These are phyloP conservation scores for Aspergillus sp. DNA, from an alignment of 2,329 filamentous ascomycete genomes.

Conservation along the genomic window DNA sequence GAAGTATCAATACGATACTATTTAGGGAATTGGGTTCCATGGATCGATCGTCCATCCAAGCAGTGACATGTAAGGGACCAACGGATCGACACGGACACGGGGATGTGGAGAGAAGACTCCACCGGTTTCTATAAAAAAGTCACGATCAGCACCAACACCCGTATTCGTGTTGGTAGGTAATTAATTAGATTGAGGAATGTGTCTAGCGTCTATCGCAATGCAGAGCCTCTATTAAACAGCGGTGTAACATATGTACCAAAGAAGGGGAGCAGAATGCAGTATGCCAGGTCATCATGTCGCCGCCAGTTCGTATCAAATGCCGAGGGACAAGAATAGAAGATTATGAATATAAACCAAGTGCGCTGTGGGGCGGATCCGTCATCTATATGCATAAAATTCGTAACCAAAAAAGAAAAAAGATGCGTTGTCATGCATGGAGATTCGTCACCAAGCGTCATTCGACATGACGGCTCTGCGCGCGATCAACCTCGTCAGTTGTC, in stretches of 20 bases:
- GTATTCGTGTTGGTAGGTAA: neutral
- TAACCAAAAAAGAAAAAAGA: slow-evolving; percentile 8
- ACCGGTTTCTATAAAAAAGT: neutral
- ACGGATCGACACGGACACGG: neutral
- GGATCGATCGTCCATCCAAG: too few species aligned
- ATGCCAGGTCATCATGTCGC: neutral
- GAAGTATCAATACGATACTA: too few species aligned
- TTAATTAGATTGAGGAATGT: neutral
- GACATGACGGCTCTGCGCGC: slow-evolving; percentile 1
- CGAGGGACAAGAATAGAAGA: slow-evolving; percentile 2
- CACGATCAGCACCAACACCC: neutral
- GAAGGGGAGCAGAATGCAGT: neutral
- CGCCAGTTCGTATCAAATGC: neutral
- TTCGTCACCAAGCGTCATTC: neutral
- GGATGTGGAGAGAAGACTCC: neutral
- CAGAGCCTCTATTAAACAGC: neutral
- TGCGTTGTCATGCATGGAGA: neutral
- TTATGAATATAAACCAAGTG: neutral
- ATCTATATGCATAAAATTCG: slow-evolving; percentile 14
- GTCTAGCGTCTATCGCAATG: neutral
- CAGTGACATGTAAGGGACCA: neutral
- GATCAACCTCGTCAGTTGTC: neutral
- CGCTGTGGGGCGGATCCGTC: neutral
- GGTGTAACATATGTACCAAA: neutral
- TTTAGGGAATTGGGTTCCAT: neutral